Evolutionary conservation across 805 yeast species (phyloP), one percentile per base, ranked within the genome.

Genomic region (Candida pini): DNA sequence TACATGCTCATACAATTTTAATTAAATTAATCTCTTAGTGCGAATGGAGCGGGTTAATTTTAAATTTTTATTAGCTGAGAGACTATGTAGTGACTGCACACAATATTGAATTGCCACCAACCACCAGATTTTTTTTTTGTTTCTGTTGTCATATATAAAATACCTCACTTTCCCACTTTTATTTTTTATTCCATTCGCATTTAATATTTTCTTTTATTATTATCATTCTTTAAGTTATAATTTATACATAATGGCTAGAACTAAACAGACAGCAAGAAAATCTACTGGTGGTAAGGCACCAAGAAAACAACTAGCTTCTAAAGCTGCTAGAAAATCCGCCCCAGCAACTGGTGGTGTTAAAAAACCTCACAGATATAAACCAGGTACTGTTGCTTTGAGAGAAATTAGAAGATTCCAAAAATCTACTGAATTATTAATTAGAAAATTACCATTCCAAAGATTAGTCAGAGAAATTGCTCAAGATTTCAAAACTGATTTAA

Each of bases 371-470:
- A 84, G 95, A 82, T 86, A 85, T 74, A 83, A 83, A 84, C 95
- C 95, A 70, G 95, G 95, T 79, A 85, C 92, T 60, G 92, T 83
- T 58, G 97, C 97, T 44, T 76, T 87, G 64, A 81, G 95, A 73
- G 97, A 90, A 73, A 86, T 92, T 61, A 83, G 96, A 76, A 82
- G 94, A 76, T 90, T 89, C 74, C 97, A 90, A 73, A 85, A 87
- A 64, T 83, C 95, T 41, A 89, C 97, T 53, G 96, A 89, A 65
- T 74, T 90, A 34, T 78, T 90, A 68, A 86, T 90, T 68, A 84
- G 95, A 76, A 90, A 90, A 68, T 76, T 90, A 53, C 97, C 97
- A 41, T 90, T 90, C 82, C 96, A 90, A 66, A 81, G 97, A 75
- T 76, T 89, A 62, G 96, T 89, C 39, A 77, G 96, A 66, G 96